phyloP scores from a whole-genome alignment of 208 protist genomes.

The Vickermania ingenoplastis region DNA sequence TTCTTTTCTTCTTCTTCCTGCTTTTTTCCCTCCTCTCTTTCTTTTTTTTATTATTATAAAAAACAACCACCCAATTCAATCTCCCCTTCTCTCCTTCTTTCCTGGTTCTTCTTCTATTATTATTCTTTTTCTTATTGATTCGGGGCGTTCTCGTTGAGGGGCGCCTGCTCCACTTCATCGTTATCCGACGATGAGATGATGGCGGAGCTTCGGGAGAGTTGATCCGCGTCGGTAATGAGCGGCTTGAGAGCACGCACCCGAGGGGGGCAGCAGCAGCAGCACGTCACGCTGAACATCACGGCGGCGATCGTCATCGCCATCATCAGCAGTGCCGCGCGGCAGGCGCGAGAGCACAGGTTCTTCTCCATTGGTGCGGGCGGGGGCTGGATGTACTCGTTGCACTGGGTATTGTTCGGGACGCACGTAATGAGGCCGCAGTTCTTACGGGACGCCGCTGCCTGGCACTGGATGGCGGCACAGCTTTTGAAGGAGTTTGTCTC shows the following conservation, averaged over 20 bases:
- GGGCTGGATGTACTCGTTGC: constrained; percentile 43
- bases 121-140: too few relatives aligned
- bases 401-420: constrained; percentile 52
- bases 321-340: constrained; percentile 33
- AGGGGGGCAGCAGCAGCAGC: constrained; percentile 37
- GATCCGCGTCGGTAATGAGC: constrained; percentile 11
- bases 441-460: constrained; percentile 24
- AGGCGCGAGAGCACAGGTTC: constrained; percentile 50
- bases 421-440: constrained; percentile 58
- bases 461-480: constrained; percentile 28
- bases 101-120: background rate
- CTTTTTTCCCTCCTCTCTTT: too few relatives aligned
- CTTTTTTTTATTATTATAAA: too few relatives aligned
- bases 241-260: constrained; percentile 22
- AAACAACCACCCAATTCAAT: too few relatives aligned
- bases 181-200: background rate
- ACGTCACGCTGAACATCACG: constrained; percentile 18
- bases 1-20: too few relatives aligned
- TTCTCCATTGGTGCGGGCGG: constrained; percentile 32
- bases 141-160: background rate
- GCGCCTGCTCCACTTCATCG: background rate
- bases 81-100: constrained; percentile 1
- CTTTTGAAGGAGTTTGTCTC: constrained; percentile 26
- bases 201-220: background rate
- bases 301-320: constrained; percentile 47